Evolutionary conservation across 495 filamentous ascomycete species (phyloP), one percentile per base, ranked within the genome.

Genomic region (Astrothelium macrocarpum): DNA sequence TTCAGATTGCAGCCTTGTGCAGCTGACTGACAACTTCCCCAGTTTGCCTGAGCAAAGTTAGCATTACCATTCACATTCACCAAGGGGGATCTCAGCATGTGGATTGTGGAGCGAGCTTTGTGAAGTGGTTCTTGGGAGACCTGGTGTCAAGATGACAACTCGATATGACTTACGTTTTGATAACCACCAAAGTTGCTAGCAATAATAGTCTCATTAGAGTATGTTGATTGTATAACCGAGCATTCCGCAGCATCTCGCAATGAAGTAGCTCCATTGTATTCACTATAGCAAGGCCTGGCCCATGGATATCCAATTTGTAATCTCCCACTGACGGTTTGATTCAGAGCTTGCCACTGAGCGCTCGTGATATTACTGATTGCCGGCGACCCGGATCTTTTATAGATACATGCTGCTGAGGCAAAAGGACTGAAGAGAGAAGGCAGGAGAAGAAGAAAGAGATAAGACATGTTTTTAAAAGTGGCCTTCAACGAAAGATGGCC

Each of bases 241-340:
- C 63, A 65, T 32, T 65, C 58, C 5, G 34, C 59, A 26, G 42
- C 10, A 32, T 53, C 26, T n/a, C 32, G 36, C 11, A 25, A 34
- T 14, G 42, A 23, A n/a, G 53, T 5, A 12, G 2, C 20, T 18
- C 63, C 34, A 20, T 61, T 28, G 29, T 65, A 60, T 10, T 36
- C 2, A 26, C 58, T 53, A 39, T 65, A 61, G 49, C 63, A 61
- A 12, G 63, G 59, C 49, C 32, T 65, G 18, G 63, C 59, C 32
- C 59, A 26, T 12, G 63, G 63, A 61, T 65, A 65, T 25, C 46
- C 59, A 1, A n/a, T 23, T 23, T 60, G 28, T 16, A 65, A 59
- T 18, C 59, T 45, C 2, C 59, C 63, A 12, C 25, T 23, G 16
- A 65, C 63, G 23, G 63, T 46, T n/a, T 53, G n/a, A 26, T 65